Percentiles rank a stretch among this genome's conserved stretches.
These are phyloP conservation scores for Candida dendrica DNA, from an alignment of 805 yeast genomes.

Conservation along the genomic window DNA sequence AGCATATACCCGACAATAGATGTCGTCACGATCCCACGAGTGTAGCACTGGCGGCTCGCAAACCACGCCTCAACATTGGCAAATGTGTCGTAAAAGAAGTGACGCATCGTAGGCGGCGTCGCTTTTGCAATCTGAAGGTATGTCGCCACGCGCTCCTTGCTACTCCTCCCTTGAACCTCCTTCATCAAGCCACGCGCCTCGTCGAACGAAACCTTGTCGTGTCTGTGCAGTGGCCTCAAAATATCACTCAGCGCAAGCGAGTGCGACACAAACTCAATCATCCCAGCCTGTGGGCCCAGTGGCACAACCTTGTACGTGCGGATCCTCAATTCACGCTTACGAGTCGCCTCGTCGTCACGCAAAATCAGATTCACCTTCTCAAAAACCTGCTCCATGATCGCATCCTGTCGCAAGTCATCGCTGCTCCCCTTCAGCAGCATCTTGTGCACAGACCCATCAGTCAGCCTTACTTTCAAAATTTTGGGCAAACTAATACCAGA, in stretches of 20 bases:
- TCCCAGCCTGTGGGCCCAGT: constrained; percentile 78
- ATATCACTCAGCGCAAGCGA: constrained; percentile 68
- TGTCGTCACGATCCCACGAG: constrained; percentile 73
- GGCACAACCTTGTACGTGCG: constrained; percentile 90
- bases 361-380: constrained; percentile 72
- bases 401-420: constrained; percentile 92
- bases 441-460: constrained; percentile 52
- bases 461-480: constrained; percentile 46
- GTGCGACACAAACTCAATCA: constrained; percentile 81
- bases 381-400: constrained; percentile 96
- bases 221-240: constrained; percentile 54
- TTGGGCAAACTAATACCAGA: constrained; percentile 89
- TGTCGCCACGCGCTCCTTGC: constrained; percentile 33
- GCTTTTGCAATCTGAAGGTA: constrained; percentile 41
- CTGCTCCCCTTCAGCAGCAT: constrained; percentile 76
- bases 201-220: constrained; percentile 40
- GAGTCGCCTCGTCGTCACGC: constrained; percentile 44
- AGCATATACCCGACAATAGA: constrained; percentile 84
- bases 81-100: constrained; percentile 65
- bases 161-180: constrained; percentile 39
- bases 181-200: constrained; percentile 64
- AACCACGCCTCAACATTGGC: constrained; percentile 71
- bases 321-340: constrained; percentile 51
- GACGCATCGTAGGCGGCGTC: constrained; percentile 60
- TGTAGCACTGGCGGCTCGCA: constrained; percentile 51